A percentile compares a stretch with the other conserved stretches of the same genome.
phyloP scores from a whole-genome alignment of 495 filamentous ascomycete genomes.

The Choiromyces venosus region DNA sequence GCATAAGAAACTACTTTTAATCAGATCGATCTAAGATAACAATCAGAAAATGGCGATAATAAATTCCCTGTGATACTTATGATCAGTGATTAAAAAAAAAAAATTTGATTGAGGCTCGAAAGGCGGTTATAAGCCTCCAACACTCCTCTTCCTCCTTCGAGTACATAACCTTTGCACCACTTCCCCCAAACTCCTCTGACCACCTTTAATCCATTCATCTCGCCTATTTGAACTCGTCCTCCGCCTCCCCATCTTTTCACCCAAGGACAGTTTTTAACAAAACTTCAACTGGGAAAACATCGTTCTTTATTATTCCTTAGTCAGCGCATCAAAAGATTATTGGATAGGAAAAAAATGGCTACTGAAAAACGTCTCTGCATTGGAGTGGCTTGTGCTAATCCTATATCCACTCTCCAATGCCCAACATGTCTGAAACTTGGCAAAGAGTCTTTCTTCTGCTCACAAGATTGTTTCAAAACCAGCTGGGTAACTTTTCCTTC shows the following conservation, averaged over 20 bases:
- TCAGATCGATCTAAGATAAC: background rate
- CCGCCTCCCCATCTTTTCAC: background rate
- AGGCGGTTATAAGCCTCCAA: background rate
- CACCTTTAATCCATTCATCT: background rate
- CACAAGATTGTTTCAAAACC: constrained; percentile 96
- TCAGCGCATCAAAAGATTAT: background rate
- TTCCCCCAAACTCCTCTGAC: background rate
- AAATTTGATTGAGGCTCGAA: background rate
- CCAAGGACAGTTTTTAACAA: background rate
- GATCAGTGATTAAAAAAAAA: background rate
- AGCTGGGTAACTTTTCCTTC: constrained; percentile 71
- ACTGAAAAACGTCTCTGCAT: constrained; percentile 63
- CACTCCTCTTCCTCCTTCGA: background rate
- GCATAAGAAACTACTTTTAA: background rate
- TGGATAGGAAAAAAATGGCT: constrained; percentile 6
- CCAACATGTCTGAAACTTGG: constrained; percentile 87
- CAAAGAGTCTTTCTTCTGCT: constrained; percentile 92
- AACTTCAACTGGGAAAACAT: background rate
- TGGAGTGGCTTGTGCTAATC: constrained; percentile 74
- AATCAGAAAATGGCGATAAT: background rate
- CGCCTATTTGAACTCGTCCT: background rate
- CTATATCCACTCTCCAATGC: constrained; percentile 79
- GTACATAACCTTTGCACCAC: background rate
- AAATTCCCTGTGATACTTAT: background rate
- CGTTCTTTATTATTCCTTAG: background rate